Percentiles rank a stretch among this genome's conserved stretches.
These are phyloP conservation scores for Mycosphaerella sp. DNA, from an alignment of 2,329 filamentous ascomycete genomes.

Conservation along the genomic window DNA sequence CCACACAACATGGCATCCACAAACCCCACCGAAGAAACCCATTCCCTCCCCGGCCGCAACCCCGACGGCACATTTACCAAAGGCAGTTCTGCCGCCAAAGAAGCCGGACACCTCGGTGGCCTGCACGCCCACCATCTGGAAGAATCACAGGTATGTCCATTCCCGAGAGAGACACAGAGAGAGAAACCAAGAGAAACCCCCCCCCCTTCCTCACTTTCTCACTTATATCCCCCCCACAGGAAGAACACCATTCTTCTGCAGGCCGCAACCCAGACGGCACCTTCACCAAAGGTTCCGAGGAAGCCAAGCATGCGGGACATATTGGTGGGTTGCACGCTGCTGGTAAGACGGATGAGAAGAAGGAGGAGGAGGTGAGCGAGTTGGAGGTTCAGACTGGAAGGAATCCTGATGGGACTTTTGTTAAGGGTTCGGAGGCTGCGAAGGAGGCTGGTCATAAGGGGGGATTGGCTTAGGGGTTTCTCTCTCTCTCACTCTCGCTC, in stretches of 20 bases:
- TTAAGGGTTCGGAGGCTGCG: slow-evolving; percentile 26
- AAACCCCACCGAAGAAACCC: slow-evolving; percentile 31
- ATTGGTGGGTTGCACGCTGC: slow-evolving; percentile 18
- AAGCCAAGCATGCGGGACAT: slow-evolving; percentile 23
- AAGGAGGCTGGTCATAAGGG: slow-evolving; percentile 27
- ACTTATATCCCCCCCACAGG: background rate
- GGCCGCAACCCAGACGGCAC: slow-evolving; percentile 27
- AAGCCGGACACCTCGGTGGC: no score
- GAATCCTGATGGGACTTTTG: slow-evolving; percentile 29
- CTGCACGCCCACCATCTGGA: background rate
- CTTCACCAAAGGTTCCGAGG: slow-evolving; percentile 22
- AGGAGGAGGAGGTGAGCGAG: background rate
- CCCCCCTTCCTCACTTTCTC: background rate
- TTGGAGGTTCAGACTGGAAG: slow-evolving; percentile 26
- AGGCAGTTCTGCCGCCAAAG: no score
- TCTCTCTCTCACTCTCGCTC: background rate
- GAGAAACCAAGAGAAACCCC: no score
- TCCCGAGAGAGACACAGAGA: no score
- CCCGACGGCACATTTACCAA: no score
- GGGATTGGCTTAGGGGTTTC: slow-evolving; percentile 11
- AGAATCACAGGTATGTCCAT: background rate
- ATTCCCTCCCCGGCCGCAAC: no score
- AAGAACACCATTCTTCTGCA: slow-evolving; percentile 7
- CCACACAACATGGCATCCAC: slow-evolving; percentile 7
- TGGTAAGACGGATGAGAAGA: slow-evolving; percentile 8